Conservation (phyloP, 805 yeast genomes). For the Saturnispora gosingensis region DNA sequence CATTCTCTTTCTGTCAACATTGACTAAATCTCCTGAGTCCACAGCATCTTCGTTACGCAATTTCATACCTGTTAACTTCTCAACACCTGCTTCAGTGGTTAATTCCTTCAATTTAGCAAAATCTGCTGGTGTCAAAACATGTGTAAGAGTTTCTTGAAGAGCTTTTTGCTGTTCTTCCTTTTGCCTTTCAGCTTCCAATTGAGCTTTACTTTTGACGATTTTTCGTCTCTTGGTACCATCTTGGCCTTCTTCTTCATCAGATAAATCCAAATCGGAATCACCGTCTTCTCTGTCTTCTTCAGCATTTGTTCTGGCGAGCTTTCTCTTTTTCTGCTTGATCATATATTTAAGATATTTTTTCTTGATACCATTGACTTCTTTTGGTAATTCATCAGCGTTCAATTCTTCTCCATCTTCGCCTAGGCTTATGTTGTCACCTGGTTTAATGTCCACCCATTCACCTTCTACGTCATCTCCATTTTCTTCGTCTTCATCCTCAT, state of each 20-base stretch:
- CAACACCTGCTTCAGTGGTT: conserved; percentile 75
- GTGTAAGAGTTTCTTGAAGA: conserved; percentile 42
- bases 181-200: conserved; percentile 18
- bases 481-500: conserved; percentile 35
- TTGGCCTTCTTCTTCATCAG: conserved; percentile 33
- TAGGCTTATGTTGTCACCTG: conserved; percentile 58
- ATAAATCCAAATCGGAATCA: conserved; percentile 44
- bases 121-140: conserved; percentile 91
- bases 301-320: conserved; percentile 10
- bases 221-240: conserved; percentile 23
- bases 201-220: conserved; percentile 22
- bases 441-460: conserved; percentile 82
- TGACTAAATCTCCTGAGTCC: conserved; percentile 68
- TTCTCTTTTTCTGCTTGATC: conserved; percentile 24
- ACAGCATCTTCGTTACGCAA: conserved; percentile 71
- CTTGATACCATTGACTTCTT: conserved; percentile 27
- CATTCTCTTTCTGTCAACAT: conserved; percentile 75
- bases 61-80: conserved; percentile 57
- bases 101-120: conserved; percentile 91
- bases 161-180: conserved; percentile 34
- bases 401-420: conserved; percentile 31
- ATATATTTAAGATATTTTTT: conserved; percentile 29
- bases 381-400: conserved; percentile 28
- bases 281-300: conserved; percentile 25
- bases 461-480: conserved; percentile 62